Base-by-base conservation (phyloP, 2,329 filamentous ascomycete genomes). In the Dactylella cylindrospora region DNA sequence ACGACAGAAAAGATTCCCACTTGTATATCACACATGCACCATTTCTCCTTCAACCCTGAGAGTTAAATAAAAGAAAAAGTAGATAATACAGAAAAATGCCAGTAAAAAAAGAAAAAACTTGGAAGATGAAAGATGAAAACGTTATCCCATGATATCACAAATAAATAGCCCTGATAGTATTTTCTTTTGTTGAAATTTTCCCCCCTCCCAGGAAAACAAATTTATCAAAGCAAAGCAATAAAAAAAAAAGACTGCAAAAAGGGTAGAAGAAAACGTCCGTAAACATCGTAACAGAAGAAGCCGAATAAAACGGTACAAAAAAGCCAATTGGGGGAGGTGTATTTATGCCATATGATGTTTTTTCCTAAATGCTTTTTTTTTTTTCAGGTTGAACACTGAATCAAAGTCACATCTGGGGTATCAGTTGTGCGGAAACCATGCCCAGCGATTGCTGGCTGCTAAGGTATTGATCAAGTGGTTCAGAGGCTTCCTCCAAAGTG, bases 401-500 rank as follows among this genome's bases (percentile, higher is more conserved):
- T n/a, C n/a, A n/a, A n/a, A n/a, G 47, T 54, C 50, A 62, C 57
- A 62, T 62, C 57, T 62, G 57, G 31, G 57, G 57, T 62, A 62
- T 62, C 57, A 62, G 43, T 61, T 61, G 55, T 33, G 57, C 55
- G 26, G 50, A 53, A 52, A 49, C 51, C 31, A 62, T 52, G 36
- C 45, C 49, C 17, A 62, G 57, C 33, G 57, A 62, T 31, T 62
- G 57, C 19, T 52, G 51, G 26, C 20, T 31, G 31, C 54, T 49
- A 17, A 62, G 38, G 32, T 62, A 62, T 43, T 62, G 57, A 23
- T 62, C 57, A 9, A 62, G 57, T 19, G 57, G 57, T 17, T 62
- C 57, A 9, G 86, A 90, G 13, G 85, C 83, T 66, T 90, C 86
- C 66, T 89, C 88, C 22, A 90, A 80, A 31, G 88, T 85, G 46